Base-by-base conservation (phyloP, 306 rosid genomes). In the Cyclanthera cordifolia region DNA sequence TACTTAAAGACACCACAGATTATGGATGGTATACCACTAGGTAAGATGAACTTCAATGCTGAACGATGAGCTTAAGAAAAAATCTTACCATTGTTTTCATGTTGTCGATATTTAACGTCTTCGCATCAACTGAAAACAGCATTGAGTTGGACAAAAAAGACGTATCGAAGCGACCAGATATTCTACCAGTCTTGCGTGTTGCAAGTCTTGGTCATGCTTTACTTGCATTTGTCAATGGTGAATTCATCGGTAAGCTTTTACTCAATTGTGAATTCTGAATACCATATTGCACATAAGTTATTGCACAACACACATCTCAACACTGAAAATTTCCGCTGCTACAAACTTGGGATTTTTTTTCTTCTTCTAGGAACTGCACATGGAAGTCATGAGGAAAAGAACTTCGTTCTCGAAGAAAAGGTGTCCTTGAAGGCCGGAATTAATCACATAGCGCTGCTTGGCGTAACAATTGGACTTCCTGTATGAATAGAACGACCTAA, bases 11-110 rank as follows among this genome's bases (percentile, higher is more conserved):
- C 74, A 78, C 53, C 13, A 58, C 90, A 7, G 96, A 93, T 75
- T 89, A 93, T 63, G 96, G 66, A n/a, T 93, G 99, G 99, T 93
- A 67, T 81, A 87, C 85, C 71, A 79, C 94, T 1, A 79, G 82
- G 97, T 88, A 75, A 76, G 81, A 55, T 19, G 5, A 43, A 21
- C 30, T 10, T 39, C 4, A n/a, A 56, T 2, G 20, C 39, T 0
- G 9, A 53, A 27, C 28, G 41, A 57, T 8, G 65, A 57, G 65
- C 65, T 28, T 8, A 2, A 16, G 2, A 2, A 15, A 57, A 34
- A n/a, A n/a, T n/a, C 41, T 34, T 6, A 4, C 39, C 27, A 30
- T 23, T 28, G 45, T 52, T 57, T 57, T 11, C 51, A 41, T 20
- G 6, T 57, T 20, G 19, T 14, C 19, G 16, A 41, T 41, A 6